These are phyloP conservation scores for Chlamydomonas reinhardtii DNA, from an alignment of 163 green algal species.

Conservation along the genomic window DNA sequence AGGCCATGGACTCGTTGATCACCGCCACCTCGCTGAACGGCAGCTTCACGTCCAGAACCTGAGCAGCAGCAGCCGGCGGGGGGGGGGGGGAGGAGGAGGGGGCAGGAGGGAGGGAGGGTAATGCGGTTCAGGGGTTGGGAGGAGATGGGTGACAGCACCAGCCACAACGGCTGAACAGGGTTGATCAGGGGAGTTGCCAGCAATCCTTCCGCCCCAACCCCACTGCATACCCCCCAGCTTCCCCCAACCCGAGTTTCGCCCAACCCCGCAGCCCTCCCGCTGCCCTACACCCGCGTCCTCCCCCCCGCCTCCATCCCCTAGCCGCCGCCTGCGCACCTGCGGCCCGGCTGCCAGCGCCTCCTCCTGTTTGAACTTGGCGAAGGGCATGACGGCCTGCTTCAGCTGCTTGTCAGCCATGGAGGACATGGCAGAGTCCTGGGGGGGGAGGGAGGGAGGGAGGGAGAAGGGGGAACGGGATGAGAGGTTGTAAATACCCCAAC, in stretches of 20 bases:
- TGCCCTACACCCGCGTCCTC: too few species aligned
- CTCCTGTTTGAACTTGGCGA: slow-evolving; percentile 94
- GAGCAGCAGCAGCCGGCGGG: not conserved
- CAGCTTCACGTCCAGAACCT: slow-evolving; percentile 87
- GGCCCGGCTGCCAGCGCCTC: slow-evolving; percentile 67
- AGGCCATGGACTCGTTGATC: slow-evolving; percentile 83
- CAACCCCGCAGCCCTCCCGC: too few species aligned
- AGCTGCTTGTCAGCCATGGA: slow-evolving; percentile 83
- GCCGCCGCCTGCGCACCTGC: slow-evolving; percentile 58
- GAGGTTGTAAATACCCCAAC: too few species aligned
- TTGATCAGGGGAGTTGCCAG: too few species aligned
- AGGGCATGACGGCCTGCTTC: slow-evolving; percentile 90
- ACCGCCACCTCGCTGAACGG: slow-evolving; percentile 91
- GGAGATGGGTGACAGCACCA: too few species aligned
- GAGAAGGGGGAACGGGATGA: not conserved
- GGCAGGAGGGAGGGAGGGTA: too few species aligned
- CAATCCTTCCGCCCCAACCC: too few species aligned
- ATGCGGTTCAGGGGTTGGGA: too few species aligned
- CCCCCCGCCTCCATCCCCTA: not conserved
- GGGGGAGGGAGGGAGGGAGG: not conserved
- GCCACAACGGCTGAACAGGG: too few species aligned
- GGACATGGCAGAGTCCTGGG: slow-evolving; percentile 33
- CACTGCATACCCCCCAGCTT: too few species aligned
- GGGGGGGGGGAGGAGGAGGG: not conserved
- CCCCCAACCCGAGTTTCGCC: too few species aligned